Percentiles rank a stretch among this genome's conserved stretches.
Evolutionary conservation across 2,329 filamentous ascomycete species (phyloP).

Genomic region (Fusarium falciforme): DNA sequence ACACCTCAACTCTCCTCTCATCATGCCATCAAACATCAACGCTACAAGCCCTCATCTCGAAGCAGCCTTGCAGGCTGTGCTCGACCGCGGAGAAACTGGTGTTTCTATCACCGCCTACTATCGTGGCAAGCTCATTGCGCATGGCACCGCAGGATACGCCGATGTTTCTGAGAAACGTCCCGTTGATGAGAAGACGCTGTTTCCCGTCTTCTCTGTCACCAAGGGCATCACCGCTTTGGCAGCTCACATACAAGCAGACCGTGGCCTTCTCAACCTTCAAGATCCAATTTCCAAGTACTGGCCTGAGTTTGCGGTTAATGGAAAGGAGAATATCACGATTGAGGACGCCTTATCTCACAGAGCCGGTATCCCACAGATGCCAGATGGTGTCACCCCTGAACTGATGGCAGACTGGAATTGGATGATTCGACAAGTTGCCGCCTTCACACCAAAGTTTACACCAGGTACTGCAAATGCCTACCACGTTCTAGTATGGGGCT

Average conservation of each 20-base stretch:
- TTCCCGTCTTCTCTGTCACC: conserved; percentile 25
- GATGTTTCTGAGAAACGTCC: not conserved
- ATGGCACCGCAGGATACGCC: conserved; percentile 3
- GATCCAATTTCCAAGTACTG: conserved; percentile 21
- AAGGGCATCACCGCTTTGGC: conserved; percentile 29
- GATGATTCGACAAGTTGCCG: conserved; percentile 1
- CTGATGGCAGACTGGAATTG: conserved; percentile 19
- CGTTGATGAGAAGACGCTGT: not conserved
- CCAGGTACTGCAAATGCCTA: conserved; percentile 10
- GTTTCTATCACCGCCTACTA: not conserved
- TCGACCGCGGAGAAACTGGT: not conserved
- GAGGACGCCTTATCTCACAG: conserved; percentile 8
- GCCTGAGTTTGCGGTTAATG: conserved; percentile 26
- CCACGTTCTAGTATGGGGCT: conserved; percentile 13
- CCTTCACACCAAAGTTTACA: not conserved
- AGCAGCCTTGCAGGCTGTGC: not conserved
- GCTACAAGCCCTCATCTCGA: not conserved
- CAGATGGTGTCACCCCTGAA: conserved; percentile 7
- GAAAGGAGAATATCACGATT: conserved; percentile 18
- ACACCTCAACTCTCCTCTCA: not conserved
- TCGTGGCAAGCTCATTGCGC: not conserved
- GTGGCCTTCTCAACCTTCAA: not conserved
- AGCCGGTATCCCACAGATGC: conserved; percentile 22
- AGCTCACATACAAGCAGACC: conserved; percentile 16
- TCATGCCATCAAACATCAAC: not conserved